These are phyloP conservation scores for Ceratobasidium theobromae DNA, from an alignment of 1,284 basidiomycete genomes.

Conservation along the genomic window DNA sequence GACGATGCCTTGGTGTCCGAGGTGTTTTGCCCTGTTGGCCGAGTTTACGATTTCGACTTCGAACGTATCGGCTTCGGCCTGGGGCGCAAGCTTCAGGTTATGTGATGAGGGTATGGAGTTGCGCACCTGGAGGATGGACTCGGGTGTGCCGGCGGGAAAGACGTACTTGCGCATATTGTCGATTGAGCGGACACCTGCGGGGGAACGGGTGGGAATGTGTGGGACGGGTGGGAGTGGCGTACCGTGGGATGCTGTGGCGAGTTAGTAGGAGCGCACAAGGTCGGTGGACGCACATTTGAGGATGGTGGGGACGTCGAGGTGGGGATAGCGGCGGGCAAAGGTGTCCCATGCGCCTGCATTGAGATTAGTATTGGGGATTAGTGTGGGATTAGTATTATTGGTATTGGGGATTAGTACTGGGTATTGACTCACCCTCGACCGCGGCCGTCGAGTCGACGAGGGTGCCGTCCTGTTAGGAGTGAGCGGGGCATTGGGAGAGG, in stretches of 20 bases:
- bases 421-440: constrained; percentile 12
- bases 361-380: background rate
- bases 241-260: constrained; percentile 14
- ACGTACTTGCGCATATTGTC: constrained; percentile 33
- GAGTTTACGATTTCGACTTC: constrained; percentile 34
- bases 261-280: background rate
- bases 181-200: constrained; percentile 33
- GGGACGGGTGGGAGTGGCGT: background rate
- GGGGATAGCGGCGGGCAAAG: constrained; percentile 32
- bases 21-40: constrained; percentile 22
- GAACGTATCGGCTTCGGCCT: constrained; percentile 34
- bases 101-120: no score
- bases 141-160: constrained; percentile 11
- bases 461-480: constrained; percentile 5
- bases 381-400: no score
- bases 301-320: constrained; percentile 33
- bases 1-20: constrained; percentile 31
- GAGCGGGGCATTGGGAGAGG: background rate
- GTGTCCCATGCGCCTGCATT: constrained; percentile 32
- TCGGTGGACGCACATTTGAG: constrained; percentile 21
- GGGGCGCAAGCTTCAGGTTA: no score
- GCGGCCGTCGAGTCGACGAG: constrained; percentile 36
- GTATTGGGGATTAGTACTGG: background rate
- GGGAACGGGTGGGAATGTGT: background rate
- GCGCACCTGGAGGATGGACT: background rate